These are phyloP conservation scores for Cryptococcus sp. DNA, from an alignment of 1,284 basidiomycete genomes.

Conservation along the genomic window DNA sequence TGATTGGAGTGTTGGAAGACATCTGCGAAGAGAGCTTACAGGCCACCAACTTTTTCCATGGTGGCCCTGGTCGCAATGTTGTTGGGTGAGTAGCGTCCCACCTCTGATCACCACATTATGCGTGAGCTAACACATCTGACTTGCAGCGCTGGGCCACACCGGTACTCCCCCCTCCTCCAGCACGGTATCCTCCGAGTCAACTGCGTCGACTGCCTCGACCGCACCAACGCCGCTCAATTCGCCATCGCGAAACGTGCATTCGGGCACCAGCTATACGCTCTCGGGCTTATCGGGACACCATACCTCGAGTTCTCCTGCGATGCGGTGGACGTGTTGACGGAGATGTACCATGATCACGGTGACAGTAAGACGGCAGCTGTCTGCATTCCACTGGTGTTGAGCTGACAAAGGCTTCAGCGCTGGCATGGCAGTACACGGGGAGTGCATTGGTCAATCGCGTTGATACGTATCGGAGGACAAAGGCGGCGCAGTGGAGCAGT, in stretches of 20 bases:
- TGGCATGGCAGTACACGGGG: slow-evolving; percentile 94
- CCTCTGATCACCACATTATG: neutral
- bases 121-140: neutral
- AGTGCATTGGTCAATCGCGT: slow-evolving; percentile 95
- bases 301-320: slow-evolving; percentile 90
- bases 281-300: slow-evolving; percentile 81
- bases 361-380: slow-evolving; percentile 62
- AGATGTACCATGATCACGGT: slow-evolving; percentile 98
- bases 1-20: slow-evolving; percentile 92
- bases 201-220: slow-evolving; percentile 94
- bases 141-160: slow-evolving; percentile 54
- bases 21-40: slow-evolving; percentile 91
- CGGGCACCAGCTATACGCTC: slow-evolving; percentile 91
- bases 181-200: slow-evolving; percentile 87
- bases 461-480: slow-evolving; percentile 85
- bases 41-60: slow-evolving; percentile 90
- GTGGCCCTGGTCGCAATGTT: slow-evolving; percentile 47
- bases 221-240: slow-evolving; percentile 97
- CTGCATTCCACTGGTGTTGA: neutral
- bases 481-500: slow-evolving; percentile 90
- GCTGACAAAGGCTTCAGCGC: slow-evolving; percentile 56
- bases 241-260: slow-evolving; percentile 94
- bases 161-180: slow-evolving; percentile 73
- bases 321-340: slow-evolving; percentile 93
- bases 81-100: slow-evolving; percentile 20